phyloP scores from a whole-genome alignment of 768 basidiomycete species.

The Dioszegia crocea region DNA sequence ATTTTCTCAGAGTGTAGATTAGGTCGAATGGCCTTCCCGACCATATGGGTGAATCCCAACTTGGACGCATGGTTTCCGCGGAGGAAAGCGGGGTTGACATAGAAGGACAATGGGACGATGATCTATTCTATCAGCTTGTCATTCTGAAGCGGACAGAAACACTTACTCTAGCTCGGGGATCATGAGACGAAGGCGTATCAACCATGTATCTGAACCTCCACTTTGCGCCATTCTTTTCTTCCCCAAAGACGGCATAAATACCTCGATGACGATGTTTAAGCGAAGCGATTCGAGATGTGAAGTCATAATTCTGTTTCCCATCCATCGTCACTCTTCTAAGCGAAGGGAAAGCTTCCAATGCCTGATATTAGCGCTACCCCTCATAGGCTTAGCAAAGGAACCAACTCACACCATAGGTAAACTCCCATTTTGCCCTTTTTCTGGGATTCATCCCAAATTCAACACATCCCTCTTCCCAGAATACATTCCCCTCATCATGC shows the following conservation, averaged over 20 bases:
- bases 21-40: conserved; percentile 4
- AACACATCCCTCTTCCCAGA: conserved; percentile 55
- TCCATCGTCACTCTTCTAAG: conserved; percentile 66
- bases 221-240: conserved; percentile 56
- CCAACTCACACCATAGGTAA: conserved; percentile 69
- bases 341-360: conserved; percentile 57
- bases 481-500: conserved; percentile 15
- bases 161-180: conserved; percentile 63
- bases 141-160: too few species aligned
- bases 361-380: conserved; percentile 20
- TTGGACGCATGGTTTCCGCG: background rate
- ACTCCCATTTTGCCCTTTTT: conserved; percentile 57
- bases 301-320: conserved; percentile 66
- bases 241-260: conserved; percentile 71
- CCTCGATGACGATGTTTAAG: conserved; percentile 67
- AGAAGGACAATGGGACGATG: conserved; percentile 17
- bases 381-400: background rate
- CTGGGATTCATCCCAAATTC: conserved; percentile 64
- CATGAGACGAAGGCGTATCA: conserved; percentile 57
- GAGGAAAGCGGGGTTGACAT: conserved; percentile 16
- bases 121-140: conserved; percentile 11
- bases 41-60: background rate
- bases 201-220: conserved; percentile 82
- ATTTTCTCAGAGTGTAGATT: conserved; percentile 6
- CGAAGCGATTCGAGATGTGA: conserved; percentile 69